A percentile compares a stretch with the other conserved stretches of the same genome.
These are phyloP conservation scores for Schrenkiella parvula DNA, from an alignment of 345 rosid genomes.

Conservation along the genomic window DNA sequence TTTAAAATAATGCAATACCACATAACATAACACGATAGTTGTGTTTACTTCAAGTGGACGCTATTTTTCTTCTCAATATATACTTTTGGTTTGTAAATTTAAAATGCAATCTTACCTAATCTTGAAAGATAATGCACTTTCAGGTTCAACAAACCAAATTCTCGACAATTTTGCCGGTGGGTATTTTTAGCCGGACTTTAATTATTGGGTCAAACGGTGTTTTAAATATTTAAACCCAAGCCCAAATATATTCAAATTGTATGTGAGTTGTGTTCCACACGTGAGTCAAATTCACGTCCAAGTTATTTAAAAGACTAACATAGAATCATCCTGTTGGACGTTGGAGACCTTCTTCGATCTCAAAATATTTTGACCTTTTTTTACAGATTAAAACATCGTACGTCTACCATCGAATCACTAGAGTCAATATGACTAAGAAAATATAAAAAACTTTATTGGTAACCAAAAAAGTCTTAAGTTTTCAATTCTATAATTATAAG, in stretches of 20 bases:
- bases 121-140: not conserved
- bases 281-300: not conserved
- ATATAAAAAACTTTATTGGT: not conserved
- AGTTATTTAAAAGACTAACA: not conserved
- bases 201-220: not conserved
- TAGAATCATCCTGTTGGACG: not conserved
- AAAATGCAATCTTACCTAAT: not conserved
- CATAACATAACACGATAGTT: no score
- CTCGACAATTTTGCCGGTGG: not conserved
- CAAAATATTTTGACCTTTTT: no score
- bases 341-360: no score
- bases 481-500: not conserved
- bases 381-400: not conserved
- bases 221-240: not conserved
- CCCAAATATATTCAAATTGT: not conserved
- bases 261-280: not conserved
- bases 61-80: not conserved
- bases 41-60: not conserved
- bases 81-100: not conserved
- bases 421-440: not conserved
- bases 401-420: not conserved
- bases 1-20: no score
- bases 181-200: not conserved
- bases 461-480: not conserved
- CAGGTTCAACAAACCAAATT: not conserved